Evolutionary conservation across 2,329 filamentous ascomycete species (phyloP).

Genomic region (Penicillium sp.): DNA sequence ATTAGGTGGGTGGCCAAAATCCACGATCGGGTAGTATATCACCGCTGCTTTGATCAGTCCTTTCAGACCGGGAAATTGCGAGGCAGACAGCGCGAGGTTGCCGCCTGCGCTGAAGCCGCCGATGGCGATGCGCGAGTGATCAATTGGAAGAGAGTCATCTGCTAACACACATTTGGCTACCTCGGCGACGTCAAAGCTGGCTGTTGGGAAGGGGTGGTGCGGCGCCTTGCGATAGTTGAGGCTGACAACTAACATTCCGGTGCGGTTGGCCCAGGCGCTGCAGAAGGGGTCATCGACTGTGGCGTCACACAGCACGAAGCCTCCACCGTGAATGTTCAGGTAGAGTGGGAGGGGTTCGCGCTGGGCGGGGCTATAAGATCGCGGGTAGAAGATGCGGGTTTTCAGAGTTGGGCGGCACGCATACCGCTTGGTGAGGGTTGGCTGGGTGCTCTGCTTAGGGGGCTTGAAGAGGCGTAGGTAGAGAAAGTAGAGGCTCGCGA

Average conservation of each 20-base stretch:
- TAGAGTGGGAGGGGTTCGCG: conserved; percentile 39
- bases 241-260: conserved; percentile 6
- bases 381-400: conserved; percentile 7
- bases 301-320: conserved; percentile 1
- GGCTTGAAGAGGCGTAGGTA: conserved; percentile 10
- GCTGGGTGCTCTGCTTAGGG: background rate
- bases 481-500: conserved; percentile 10
- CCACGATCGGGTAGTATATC: conserved; percentile 48
- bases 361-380: conserved; percentile 22
- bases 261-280: conserved; percentile 3
- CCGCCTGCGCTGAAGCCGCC: conserved; percentile 56
- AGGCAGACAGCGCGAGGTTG: conserved; percentile 48
- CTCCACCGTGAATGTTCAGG: conserved; percentile 52
- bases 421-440: conserved; percentile 4
- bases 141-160: conserved; percentile 50
- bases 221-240: conserved; percentile 8
- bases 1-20: conserved; percentile 36
- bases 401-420: conserved; percentile 1
- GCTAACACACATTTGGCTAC: conserved; percentile 45
- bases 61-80: conserved; percentile 42
- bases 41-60: conserved; percentile 40
- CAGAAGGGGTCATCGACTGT: conserved; percentile 2
- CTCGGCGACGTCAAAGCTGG: conserved; percentile 49
- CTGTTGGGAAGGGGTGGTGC: conserved; percentile 45
- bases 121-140: conserved; percentile 44